These are phyloP conservation scores for Boletales sp. DNA, from an alignment of 768 basidiomycete species.

Conservation along the genomic window DNA sequence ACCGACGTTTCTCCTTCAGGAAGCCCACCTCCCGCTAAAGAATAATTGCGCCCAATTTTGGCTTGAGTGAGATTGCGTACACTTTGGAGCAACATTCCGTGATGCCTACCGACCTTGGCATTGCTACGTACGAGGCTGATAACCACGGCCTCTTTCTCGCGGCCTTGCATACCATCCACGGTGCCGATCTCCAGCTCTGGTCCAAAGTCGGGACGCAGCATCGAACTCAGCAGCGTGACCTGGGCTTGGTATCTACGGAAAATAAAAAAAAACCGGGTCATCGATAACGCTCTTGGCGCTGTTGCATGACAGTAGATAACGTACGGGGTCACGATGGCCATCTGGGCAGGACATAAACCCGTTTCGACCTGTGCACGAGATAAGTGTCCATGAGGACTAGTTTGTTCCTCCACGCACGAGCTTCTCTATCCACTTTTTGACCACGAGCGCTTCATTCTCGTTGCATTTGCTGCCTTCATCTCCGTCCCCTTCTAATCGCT, in stretches of 20 bases:
- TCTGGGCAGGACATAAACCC: slow-evolving; percentile 65
- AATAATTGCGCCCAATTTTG: background rate
- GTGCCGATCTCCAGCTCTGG: slow-evolving; percentile 82
- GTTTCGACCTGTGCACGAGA: slow-evolving; percentile 44
- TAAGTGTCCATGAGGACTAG: too few relatives aligned
- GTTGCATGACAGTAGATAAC: slow-evolving; percentile 11
- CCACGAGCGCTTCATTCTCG: slow-evolving; percentile 90
- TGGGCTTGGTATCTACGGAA: slow-evolving; percentile 79
- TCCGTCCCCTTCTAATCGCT: slow-evolving; percentile 69
- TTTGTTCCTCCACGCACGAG: slow-evolving; percentile 46
- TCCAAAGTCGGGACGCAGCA: slow-evolving; percentile 70
- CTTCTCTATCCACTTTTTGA: slow-evolving; percentile 76
- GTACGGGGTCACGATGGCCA: slow-evolving; percentile 86
- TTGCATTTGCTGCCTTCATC: slow-evolving; percentile 92
- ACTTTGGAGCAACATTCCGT: too few relatives aligned
- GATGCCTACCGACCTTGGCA: slow-evolving; percentile 47
- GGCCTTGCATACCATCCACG: slow-evolving; percentile 96
- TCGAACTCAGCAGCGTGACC: slow-evolving; percentile 75
- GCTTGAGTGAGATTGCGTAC: too few relatives aligned
- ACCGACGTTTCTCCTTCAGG: slow-evolving; percentile 83
- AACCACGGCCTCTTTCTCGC: slow-evolving; percentile 92
- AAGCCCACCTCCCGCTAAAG: slow-evolving; percentile 86
- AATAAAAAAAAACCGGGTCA: background rate
- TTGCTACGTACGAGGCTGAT: slow-evolving; percentile 94
- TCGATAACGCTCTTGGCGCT: background rate